Conservation (phyloP, 2,329 filamentous ascomycete genomes). For the Teratosphaeria epicoccoides region DNA sequence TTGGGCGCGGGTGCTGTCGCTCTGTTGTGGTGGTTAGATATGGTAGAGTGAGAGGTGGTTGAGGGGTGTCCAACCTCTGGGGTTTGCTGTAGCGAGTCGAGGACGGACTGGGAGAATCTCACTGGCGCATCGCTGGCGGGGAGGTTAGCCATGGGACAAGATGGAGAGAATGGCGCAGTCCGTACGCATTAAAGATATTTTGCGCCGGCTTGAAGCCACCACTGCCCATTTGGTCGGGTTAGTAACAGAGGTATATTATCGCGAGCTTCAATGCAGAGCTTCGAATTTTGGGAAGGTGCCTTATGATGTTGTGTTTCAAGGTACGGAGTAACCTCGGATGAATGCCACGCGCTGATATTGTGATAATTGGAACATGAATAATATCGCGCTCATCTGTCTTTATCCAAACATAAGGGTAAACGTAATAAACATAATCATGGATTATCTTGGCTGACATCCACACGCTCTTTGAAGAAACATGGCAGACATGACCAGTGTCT, state of each 20-base stretch:
- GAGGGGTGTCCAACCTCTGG: conserved; percentile 55
- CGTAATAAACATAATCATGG: no score
- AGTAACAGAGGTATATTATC: background rate
- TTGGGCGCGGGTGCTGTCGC: conserved; percentile 76
- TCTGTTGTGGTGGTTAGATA: conserved; percentile 43
- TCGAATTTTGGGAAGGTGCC: background rate
- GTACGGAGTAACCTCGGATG: background rate
- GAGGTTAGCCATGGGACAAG: conserved; percentile 6
- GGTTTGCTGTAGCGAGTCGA: conserved; percentile 73
- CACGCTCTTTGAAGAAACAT: conserved; percentile 10
- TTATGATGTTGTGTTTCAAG: conserved; percentile 1
- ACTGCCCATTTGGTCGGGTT: conserved; percentile 43
- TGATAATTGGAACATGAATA: no score
- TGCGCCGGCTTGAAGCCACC: conserved; percentile 53
- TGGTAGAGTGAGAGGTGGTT: background rate
- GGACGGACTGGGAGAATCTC: conserved; percentile 67
- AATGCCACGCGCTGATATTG: no score
- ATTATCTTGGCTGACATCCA: background rate
- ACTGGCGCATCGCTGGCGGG: conserved; percentile 47
- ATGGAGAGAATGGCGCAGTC: conserved; percentile 6
- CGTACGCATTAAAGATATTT: conserved; percentile 54
- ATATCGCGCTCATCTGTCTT: no score
- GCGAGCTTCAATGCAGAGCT: background rate
- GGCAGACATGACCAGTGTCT: conserved; percentile 22
- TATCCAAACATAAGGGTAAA: no score